phyloP scores from a whole-genome alignment of 345 rosid species.

The Populus deltoides region DNA sequence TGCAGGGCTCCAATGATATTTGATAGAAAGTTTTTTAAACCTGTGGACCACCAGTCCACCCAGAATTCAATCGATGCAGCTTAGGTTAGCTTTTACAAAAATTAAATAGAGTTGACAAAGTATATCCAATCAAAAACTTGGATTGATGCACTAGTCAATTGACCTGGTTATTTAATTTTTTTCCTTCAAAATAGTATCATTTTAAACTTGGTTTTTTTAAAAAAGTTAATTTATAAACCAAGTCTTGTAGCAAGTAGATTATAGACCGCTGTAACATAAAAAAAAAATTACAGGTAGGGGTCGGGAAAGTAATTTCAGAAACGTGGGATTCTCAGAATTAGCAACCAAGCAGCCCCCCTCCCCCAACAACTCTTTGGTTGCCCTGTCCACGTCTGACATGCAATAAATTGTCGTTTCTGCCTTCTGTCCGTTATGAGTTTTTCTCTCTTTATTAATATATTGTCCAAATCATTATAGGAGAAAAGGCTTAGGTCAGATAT shows the following conservation, averaged over 20 bases:
- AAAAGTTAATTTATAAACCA: too few species aligned
- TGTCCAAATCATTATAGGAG: not conserved
- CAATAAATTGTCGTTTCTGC: constrained; percentile 31
- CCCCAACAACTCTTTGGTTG: constrained; percentile 48
- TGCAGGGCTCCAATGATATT: not conserved
- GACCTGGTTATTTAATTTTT: too few species aligned
- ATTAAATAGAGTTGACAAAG: too few species aligned
- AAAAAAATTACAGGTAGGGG: not conserved
- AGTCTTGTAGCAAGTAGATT: too few species aligned
- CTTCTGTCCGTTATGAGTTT: constrained; percentile 19
- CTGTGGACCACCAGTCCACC: too few species aligned
- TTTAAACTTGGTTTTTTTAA: too few species aligned
- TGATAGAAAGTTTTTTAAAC: not conserved
- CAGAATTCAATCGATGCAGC: too few species aligned
- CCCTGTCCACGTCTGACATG: constrained; percentile 40
- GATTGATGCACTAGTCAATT: too few species aligned
- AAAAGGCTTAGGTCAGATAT: constrained; percentile 20
- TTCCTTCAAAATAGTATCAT: too few species aligned
- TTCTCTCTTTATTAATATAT: not conserved
- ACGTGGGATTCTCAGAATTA: constrained; percentile 10
- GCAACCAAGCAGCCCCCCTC: constrained; percentile 14
- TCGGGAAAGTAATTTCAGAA: not conserved
- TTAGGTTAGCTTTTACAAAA: too few species aligned
- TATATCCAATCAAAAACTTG: too few species aligned
- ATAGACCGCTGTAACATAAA: not conserved